Base-by-base conservation (phyloP, 73 alveolate genomes). In the Paramecium octaurelia region DNA sequence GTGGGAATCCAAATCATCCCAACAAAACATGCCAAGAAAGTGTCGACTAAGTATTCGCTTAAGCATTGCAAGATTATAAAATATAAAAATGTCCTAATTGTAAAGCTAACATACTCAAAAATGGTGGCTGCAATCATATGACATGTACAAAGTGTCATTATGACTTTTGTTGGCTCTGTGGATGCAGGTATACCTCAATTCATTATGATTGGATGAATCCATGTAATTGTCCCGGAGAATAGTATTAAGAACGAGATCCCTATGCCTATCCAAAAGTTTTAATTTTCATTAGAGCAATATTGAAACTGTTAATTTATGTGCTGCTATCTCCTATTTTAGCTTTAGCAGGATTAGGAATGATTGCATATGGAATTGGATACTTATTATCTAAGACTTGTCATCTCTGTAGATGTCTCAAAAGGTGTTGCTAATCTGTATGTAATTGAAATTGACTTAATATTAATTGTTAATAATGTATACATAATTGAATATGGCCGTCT, bases 111-210 rank as follows among this genome's bases (percentile, higher is more conserved):
- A 98, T 98, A 20, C 97, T 97, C 86, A 98, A 98, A 95, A 98
- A 98, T 92, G 96, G 97, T 77, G 99, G 99, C 34, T 98, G 99
- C 85, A 95, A 95, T 89, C 99, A 97, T 92, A 98, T 98, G 99
- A 92, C 95, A 24, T 98, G 99, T 84, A 73, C 95, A 27, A 93
- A 95, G 58, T 98, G 99, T 71, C 96, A 97, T 64, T 98, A 93
- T 77, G 94, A 96, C 48, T 98, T 98, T 92, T 98, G 99, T 93
- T 98, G 99, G 99, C 83, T 94, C 58, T 97, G 99, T 80, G 44
- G 91, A 42, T 44, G 91, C 14, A 44, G 12, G 8, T 80, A 43
- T 48, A 16, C 46, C 14, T 31, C 43, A 31, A 40, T 24, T 14
- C 90, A 77, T 77, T 77, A 77, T 77, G 90, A 77, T 77, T 77